Conservation (phyloP, 495 filamentous ascomycete species). For the Neurospora sp. region DNA sequence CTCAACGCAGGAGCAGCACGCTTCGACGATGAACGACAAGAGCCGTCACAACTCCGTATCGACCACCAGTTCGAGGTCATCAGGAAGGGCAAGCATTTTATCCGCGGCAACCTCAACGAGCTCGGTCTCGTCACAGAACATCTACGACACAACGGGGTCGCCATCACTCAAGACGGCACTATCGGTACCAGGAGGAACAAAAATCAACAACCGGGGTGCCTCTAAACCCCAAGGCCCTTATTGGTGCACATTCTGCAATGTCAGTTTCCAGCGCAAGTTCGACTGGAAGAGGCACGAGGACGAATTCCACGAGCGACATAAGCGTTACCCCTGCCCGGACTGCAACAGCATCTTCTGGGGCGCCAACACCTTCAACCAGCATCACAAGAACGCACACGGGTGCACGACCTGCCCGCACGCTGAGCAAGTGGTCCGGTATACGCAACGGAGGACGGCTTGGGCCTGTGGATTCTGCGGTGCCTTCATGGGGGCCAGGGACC, state of each 20-base stretch:
- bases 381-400: slow-evolving; percentile 41
- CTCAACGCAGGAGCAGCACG: background rate
- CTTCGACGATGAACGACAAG: background rate
- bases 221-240: slow-evolving; percentile 28
- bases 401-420: slow-evolving; percentile 40
- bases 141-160: slow-evolving; percentile 3
- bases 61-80: slow-evolving; percentile 26
- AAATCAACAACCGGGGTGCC: slow-evolving; percentile 20
- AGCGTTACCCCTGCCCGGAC: slow-evolving; percentile 38
- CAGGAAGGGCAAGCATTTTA: slow-evolving; percentile 21
- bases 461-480: slow-evolving; percentile 42
- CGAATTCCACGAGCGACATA: slow-evolving; percentile 42
- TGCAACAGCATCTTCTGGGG: slow-evolving; percentile 43
- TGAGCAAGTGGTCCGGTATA: slow-evolving; percentile 32
- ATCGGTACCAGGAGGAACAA: background rate
- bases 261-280: slow-evolving; percentile 41
- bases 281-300: slow-evolving; percentile 45
- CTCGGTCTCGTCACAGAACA: slow-evolving; percentile 18
- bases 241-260: slow-evolving; percentile 43
- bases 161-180: slow-evolving; percentile 1
- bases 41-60: slow-evolving; percentile 18
- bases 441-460: slow-evolving; percentile 22
- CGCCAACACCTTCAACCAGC: slow-evolving; percentile 40
- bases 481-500: slow-evolving; percentile 34
- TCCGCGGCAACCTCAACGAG: slow-evolving; percentile 20